Base-by-base conservation (phyloP, 2,329 filamentous ascomycete species). In the Coniella lustricola region DNA sequence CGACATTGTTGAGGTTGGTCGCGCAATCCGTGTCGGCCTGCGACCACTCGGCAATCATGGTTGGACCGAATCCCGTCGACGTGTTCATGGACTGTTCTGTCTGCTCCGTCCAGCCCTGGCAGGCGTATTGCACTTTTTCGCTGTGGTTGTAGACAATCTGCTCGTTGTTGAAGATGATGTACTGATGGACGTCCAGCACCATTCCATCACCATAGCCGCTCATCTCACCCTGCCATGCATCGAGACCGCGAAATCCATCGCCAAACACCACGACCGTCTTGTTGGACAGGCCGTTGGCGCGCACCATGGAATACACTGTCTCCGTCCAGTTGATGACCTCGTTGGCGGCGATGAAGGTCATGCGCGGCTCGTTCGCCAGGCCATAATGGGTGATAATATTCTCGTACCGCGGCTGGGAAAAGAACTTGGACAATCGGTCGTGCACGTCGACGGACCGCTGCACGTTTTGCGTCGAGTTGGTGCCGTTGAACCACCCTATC, bases 11-110 rank as follows among this genome's bases (percentile, higher is more conserved):
- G 59, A 98, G 79, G 67, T 87, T 82, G 51, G 76, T 67, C 0
- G 90, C 84, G 70, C 93, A 98, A 71, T 98, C 93, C 1, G 93
- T 96, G 67, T 98, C 93, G 34, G 93, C 91, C 71, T 97, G 91
- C 0, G 86, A 91, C 90, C 90, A 98, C 73, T 98, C 93, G 56
- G 91, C 93, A 65, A 94, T 90, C 57, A 97, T 81, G 16, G 90
- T 97, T 1, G 91, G 90, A 0, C 93, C 93, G 70, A 91, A 98
- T 9, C 91, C 91, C 0, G 82, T 87, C 4, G 72, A 67, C 4
- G 76, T 84, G 66, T 89, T 75, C 71, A 88, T 84, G 63, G 83
- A 87, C 52, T 80, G 70, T 53, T 79, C 63, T 13, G 89, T 79
- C 73, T 97, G 90, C 58, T 83, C 64, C 3, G 87, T 85, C 93